Percentiles rank a stretch among this genome's conserved stretches.
phyloP scores from a whole-genome alignment of 139 green algal species.

The Chlorella sorokiniana region DNA sequence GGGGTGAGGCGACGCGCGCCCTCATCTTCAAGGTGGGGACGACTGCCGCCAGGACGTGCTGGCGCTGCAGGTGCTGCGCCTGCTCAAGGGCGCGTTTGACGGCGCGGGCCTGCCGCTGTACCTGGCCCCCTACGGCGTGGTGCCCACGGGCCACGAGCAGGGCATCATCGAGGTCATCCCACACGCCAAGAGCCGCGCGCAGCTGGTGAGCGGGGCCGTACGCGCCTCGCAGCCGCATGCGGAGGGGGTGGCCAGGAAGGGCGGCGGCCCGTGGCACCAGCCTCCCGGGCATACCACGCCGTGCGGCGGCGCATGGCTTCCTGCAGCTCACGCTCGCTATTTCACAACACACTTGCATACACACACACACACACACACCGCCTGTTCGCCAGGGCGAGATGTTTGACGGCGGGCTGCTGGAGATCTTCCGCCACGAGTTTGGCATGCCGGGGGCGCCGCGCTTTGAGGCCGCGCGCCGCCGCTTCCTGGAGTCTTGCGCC shows the following conservation, averaged over 20 bases:
- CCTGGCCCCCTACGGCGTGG: conserved; percentile 93
- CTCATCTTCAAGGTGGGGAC: conserved; percentile 97
- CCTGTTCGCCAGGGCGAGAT: conserved; percentile 79
- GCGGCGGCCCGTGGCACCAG: too few species aligned
- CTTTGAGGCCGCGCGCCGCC: conserved; percentile 87
- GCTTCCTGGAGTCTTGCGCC: conserved; percentile 86
- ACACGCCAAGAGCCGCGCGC: conserved; percentile 67
- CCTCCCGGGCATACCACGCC: background rate
- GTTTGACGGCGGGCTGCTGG: conserved; percentile 87
- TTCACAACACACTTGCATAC: too few species aligned
- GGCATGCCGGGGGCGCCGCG: conserved; percentile 69
- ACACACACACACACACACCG: too few species aligned
- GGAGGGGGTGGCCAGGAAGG: background rate
- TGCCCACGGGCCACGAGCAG: conserved; percentile 95
- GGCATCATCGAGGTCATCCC: conserved; percentile 97
- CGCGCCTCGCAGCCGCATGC: background rate
- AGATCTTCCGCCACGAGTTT: conserved; percentile 94
- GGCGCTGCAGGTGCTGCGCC: conserved; percentile 89
- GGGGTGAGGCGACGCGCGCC: conserved; percentile 34
- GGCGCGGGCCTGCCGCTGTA: conserved; percentile 80
- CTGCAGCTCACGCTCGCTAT: too few species aligned
- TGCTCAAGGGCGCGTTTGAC: conserved; percentile 77
- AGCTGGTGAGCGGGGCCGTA: conserved; percentile 35
- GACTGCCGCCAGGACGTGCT: conserved; percentile 97
- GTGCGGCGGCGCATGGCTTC: too few species aligned